Conservation (phyloP, 179 eudicot genomes). For the Beta lomatogona region DNA sequence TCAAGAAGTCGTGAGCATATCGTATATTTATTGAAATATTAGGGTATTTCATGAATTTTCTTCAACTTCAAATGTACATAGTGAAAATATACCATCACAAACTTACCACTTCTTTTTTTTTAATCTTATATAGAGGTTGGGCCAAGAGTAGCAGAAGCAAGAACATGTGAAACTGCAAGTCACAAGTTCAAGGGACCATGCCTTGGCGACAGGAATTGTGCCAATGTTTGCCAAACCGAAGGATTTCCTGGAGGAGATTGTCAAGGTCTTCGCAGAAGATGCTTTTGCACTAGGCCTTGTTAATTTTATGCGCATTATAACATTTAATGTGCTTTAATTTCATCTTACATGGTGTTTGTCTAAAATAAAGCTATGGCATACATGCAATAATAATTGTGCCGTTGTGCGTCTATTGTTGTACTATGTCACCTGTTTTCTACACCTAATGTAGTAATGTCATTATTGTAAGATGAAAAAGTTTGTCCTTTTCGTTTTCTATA, state of each 20-base stretch:
- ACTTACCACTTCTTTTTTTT: neutral
- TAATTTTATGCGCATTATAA: neutral
- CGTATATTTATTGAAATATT: too few species aligned
- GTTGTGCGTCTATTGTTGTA: neutral
- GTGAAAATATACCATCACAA: neutral
- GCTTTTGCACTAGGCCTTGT: constrained; percentile 40
- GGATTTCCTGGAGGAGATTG: constrained; percentile 46
- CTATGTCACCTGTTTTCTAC: neutral
- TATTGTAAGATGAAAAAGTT: neutral
- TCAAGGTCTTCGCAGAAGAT: constrained; percentile 24
- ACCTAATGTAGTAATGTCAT: neutral
- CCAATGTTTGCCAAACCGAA: constrained; percentile 44
- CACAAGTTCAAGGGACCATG: constrained; percentile 45
- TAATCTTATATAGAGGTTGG: neutral
- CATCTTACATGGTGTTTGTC: neutral
- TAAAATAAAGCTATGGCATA: neutral
- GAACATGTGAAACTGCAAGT: constrained; percentile 45
- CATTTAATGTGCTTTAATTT: neutral
- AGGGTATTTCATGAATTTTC: too few species aligned
- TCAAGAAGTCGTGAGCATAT: too few species aligned
- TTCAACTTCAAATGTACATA: too few species aligned
- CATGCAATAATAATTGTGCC: neutral
- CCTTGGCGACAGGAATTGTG: constrained; percentile 38
- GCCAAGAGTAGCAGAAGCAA: constrained; percentile 28
- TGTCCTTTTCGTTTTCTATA: neutral